Evolutionary conservation across 805 yeast species (phyloP).

Genomic region (Candida ascalaphidarum): DNA sequence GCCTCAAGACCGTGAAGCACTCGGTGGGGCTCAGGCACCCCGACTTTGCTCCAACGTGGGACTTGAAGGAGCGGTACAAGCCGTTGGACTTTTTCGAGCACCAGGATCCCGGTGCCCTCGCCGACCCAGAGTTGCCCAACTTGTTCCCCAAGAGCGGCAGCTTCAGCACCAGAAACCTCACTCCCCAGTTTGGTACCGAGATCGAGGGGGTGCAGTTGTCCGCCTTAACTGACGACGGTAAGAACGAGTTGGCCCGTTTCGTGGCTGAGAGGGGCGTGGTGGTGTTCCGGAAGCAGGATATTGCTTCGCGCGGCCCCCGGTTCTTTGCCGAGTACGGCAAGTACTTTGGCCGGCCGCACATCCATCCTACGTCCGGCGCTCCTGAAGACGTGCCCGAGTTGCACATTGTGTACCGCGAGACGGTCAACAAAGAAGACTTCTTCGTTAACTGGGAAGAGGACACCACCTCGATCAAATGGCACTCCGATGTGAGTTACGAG

Average conservation of each 20-base stretch:
- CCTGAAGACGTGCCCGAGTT: conserved; percentile 57
- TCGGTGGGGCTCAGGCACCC: conserved; percentile 10
- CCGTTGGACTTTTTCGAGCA: conserved; percentile 7
- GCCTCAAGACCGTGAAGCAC: no score
- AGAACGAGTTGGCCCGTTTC: conserved; percentile 11
- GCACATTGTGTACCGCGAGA: conserved; percentile 51
- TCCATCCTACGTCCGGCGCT: conserved; percentile 70
- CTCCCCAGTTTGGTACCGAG: conserved; percentile 11
- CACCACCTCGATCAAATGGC: conserved; percentile 45
- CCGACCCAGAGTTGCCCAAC: conserved; percentile 8
- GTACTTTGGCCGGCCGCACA: conserved; percentile 63
- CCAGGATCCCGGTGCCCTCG: conserved; percentile 9
- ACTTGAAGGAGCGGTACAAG: conserved; percentile 7
- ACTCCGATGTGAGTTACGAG: conserved; percentile 69
- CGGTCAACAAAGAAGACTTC: conserved; percentile 28
- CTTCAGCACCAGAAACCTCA: conserved; percentile 4
- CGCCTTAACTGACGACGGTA: conserved; percentile 7
- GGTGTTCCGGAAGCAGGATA: conserved; percentile 1
- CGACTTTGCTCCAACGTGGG: conserved; percentile 10
- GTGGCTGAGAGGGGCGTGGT: conserved; percentile 13
- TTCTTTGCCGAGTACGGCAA: conserved; percentile 46
- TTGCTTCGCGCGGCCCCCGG: conserved; percentile 32
- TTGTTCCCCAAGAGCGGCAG: conserved; percentile 4
- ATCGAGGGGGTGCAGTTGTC: conserved; percentile 9
- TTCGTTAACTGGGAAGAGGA: conserved; percentile 25